A percentile compares a stretch with the other conserved stretches of the same genome.
These are phyloP conservation scores for Syzygium aromaticum DNA, from an alignment of 345 rosid genomes.

Conservation along the genomic window DNA sequence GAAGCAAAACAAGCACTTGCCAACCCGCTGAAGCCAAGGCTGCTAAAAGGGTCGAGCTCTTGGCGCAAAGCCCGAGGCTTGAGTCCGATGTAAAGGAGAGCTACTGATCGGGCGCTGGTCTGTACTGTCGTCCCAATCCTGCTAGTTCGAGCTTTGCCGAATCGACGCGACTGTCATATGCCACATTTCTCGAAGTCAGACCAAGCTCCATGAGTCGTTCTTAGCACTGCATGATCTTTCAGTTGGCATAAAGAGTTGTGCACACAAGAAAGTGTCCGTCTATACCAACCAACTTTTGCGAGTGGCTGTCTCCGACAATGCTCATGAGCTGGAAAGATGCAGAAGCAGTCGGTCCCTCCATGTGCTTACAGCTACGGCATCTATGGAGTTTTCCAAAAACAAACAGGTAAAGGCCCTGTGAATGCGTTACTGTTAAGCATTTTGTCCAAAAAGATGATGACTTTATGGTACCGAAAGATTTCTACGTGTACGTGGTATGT, in stretches of 20 bases:
- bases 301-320: not conserved
- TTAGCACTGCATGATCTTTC: not conserved
- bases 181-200: not conserved
- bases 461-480: not conserved
- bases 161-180: not conserved
- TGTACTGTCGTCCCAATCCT: not conserved
- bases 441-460: not conserved
- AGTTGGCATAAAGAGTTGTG: not conserved
- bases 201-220: not conserved
- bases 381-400: not conserved
- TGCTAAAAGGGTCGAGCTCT: too few relatives aligned
- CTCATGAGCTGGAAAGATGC: slow-evolving; percentile 1
- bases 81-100: too few relatives aligned
- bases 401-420: not conserved
- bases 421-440: not conserved
- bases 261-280: not conserved
- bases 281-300: not conserved
- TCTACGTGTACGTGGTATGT: not conserved
- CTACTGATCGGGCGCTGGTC: too few relatives aligned
- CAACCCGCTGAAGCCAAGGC: too few relatives aligned
- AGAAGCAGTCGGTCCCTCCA: not conserved
- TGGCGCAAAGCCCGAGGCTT: too few relatives aligned
- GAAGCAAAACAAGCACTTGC: too few relatives aligned
- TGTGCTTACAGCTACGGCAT: not conserved
- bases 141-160: not conserved